These are phyloP conservation scores for Thielaviopsis punctulata DNA, from an alignment of 2,329 filamentous ascomycete genomes.

Conservation along the genomic window DNA sequence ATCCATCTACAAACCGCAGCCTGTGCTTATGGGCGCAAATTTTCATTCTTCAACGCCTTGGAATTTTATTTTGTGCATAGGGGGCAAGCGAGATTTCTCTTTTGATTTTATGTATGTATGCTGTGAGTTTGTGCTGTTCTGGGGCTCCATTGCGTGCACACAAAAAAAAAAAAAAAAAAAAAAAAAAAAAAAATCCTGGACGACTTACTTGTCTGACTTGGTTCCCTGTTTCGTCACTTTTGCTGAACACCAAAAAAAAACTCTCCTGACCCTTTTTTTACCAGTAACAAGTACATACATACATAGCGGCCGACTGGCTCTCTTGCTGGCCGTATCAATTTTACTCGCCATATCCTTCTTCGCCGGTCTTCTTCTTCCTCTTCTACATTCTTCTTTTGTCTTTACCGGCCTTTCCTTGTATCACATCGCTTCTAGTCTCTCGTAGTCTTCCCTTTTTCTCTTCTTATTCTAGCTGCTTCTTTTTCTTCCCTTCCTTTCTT, in stretches of 20 bases:
- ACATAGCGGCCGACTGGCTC: no score
- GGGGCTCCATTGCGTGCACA: no score
- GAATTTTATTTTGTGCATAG: no score
- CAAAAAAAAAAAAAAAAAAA: neutral
- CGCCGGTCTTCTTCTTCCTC: neutral
- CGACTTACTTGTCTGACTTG: neutral
- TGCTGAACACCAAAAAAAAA: neutral
- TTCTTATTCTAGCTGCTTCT: neutral
- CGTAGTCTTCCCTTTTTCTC: neutral
- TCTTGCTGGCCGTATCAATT: neutral
- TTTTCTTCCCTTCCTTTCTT: neutral
- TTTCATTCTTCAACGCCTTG: no score
- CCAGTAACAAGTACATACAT: no score
- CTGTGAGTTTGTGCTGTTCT: no score
- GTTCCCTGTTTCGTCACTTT: neutral
- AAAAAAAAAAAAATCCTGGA: neutral
- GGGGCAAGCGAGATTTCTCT: no score
- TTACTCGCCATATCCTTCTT: no score
- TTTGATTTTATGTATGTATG: no score
- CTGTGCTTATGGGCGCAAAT: no score
- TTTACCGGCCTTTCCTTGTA: neutral
- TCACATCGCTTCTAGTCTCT: neutral
- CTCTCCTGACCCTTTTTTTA: constrained; percentile 1
- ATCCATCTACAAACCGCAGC: no score
- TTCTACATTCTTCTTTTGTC: neutral